These are phyloP conservation scores for Pleurotus sapidus DNA, from an alignment of 768 basidiomycete genomes.

Conservation along the genomic window DNA sequence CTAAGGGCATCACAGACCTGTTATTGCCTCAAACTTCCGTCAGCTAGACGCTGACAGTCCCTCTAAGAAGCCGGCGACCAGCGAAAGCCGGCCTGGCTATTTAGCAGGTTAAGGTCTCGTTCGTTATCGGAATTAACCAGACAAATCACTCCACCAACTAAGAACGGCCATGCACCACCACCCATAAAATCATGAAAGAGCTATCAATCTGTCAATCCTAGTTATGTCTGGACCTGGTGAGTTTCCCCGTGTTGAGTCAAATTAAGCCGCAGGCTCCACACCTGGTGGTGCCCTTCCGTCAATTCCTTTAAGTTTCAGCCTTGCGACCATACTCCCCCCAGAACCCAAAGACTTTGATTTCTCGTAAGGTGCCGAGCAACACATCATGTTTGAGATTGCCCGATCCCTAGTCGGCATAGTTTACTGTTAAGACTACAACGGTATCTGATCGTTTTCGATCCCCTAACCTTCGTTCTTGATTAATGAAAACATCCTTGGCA, in stretches of 20 bases:
- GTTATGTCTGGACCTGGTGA: slow-evolving; percentile 75
- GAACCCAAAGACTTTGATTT: slow-evolving; percentile 91
- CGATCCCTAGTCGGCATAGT: slow-evolving; percentile 80
- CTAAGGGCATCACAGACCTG: slow-evolving; percentile 91
- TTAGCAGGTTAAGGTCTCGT: slow-evolving; percentile 93
- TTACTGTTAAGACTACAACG: slow-evolving; percentile 83
- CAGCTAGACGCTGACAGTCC: slow-evolving; percentile 79
- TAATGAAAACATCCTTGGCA: slow-evolving; percentile 85
- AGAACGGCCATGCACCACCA: slow-evolving; percentile 90
- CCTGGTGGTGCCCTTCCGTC: slow-evolving; percentile 80
- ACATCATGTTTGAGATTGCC: slow-evolving; percentile 66
- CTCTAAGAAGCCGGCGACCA: slow-evolving; percentile 80
- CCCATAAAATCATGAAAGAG: slow-evolving; percentile 84
- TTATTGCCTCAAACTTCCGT: slow-evolving; percentile 89
- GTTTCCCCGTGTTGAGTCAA: slow-evolving; percentile 75
- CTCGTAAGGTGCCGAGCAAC: slow-evolving; percentile 78
- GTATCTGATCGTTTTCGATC: slow-evolving; percentile 85
- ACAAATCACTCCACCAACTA: slow-evolving; percentile 94
- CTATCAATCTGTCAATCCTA: slow-evolving; percentile 80
- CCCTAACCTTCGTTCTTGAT: slow-evolving; percentile 85
- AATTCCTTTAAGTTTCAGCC: slow-evolving; percentile 36
- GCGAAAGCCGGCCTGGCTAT: slow-evolving; percentile 76
- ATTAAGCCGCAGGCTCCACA: slow-evolving; percentile 57
- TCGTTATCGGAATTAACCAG: slow-evolving; percentile 96
- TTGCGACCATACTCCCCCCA: slow-evolving; percentile 72